Conservation (phyloP, 2,329 filamentous ascomycete species). For the Exophiala oligosperma region DNA sequence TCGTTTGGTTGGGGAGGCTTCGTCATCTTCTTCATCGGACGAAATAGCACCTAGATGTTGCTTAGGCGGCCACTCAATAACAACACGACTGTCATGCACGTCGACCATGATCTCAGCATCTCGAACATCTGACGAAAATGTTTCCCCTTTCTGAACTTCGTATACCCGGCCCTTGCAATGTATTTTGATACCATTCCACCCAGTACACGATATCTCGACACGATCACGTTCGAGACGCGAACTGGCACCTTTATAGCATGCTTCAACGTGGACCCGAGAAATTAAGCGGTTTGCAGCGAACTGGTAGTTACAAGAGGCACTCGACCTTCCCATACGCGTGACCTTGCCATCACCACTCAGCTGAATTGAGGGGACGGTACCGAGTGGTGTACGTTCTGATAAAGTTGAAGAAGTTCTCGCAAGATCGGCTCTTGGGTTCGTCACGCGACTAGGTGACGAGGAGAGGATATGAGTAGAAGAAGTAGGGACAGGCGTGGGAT, state of each 20-base stretch:
- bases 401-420: constrained; percentile 63
- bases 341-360: constrained; percentile 79
- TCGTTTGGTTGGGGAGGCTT: constrained; percentile 49
- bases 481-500: constrained; percentile 91
- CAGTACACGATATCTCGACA: constrained; percentile 86
- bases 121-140: constrained; percentile 85
- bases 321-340: constrained; percentile 86
- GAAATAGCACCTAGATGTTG: constrained; percentile 28
- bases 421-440: constrained; percentile 52
- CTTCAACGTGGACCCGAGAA: constrained; percentile 89
- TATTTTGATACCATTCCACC: constrained; percentile 93
- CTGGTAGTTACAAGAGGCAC: constrained; percentile 93
- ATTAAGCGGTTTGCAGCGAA: constrained; percentile 89
- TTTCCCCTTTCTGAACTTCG: constrained; percentile 83
- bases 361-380: constrained; percentile 77
- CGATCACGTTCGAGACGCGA: constrained; percentile 69
- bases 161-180: constrained; percentile 87
- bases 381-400: constrained; percentile 80
- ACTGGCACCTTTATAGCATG: constrained; percentile 72
- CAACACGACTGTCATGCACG: constrained; percentile 86
- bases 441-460: constrained; percentile 71
- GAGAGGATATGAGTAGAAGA: constrained; percentile 90
- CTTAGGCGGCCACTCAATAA: constrained; percentile 80
- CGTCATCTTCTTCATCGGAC: constrained; percentile 51
- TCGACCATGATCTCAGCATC: constrained; percentile 90